Conservation (phyloP, 164 flowering plant genomes). For the Echeveria elegans region DNA sequence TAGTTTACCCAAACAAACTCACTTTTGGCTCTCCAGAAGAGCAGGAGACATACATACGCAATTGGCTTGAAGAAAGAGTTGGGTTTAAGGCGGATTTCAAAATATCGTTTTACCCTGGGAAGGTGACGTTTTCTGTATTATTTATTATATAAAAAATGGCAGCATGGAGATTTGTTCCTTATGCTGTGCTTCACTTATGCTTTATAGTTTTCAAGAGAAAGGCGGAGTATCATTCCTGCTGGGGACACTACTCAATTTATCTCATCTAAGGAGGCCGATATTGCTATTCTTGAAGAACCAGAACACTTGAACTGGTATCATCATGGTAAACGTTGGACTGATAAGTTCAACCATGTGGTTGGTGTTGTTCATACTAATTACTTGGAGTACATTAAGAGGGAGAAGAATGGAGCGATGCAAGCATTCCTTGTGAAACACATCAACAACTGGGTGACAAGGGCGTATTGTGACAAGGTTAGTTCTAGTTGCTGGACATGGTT, state of each 20-base stretch:
- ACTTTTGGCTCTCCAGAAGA: slow-evolving; percentile 85
- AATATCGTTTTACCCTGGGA: slow-evolving; percentile 94
- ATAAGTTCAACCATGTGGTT: slow-evolving; percentile 76
- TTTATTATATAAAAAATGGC: background rate
- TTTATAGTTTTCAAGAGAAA: slow-evolving; percentile 55
- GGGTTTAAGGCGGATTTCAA: slow-evolving; percentile 88
- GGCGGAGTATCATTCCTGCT: slow-evolving; percentile 72
- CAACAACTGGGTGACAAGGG: slow-evolving; percentile 68
- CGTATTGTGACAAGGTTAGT: slow-evolving; percentile 66
- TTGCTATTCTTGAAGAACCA: slow-evolving; percentile 82
- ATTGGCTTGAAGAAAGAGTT: slow-evolving; percentile 90
- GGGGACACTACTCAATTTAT: slow-evolving; percentile 79
- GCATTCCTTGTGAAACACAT: slow-evolving; percentile 78
- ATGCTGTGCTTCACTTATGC: slow-evolving; percentile 12
- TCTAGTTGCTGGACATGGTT: background rate
- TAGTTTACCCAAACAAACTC: slow-evolving; percentile 78
- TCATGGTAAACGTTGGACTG: slow-evolving; percentile 83
- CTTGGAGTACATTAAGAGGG: slow-evolving; percentile 74
- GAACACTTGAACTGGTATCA: slow-evolving; percentile 82
- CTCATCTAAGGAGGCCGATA: slow-evolving; percentile 72
- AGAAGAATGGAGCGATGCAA: slow-evolving; percentile 70
- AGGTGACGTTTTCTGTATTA: slow-evolving; percentile 35
- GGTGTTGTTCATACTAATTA: slow-evolving; percentile 80
- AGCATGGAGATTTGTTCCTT: background rate
- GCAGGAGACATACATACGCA: slow-evolving; percentile 80